Evolutionary conservation across 78 protist genomes (phyloP).

Genomic region (Reticulomyxa filosa): DNA sequence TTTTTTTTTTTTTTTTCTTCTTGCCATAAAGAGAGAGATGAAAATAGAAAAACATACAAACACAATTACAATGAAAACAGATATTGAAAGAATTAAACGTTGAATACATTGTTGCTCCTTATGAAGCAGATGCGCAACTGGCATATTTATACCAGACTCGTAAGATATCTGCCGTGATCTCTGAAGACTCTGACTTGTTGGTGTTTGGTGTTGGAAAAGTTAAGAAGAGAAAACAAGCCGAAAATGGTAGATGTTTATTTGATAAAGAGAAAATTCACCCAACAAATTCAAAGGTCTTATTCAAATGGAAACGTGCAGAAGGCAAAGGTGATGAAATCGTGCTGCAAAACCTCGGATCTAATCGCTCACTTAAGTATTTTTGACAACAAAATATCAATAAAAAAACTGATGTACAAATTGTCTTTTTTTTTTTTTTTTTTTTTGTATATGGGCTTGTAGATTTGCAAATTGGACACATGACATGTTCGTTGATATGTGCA

Average conservation of each 20-base stretch:
- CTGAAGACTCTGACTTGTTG: slow-evolving; percentile 89
- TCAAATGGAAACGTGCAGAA: too few species aligned
- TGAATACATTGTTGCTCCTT: slow-evolving; percentile 83
- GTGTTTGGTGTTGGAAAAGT: slow-evolving; percentile 47
- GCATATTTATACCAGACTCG: slow-evolving; percentile 50
- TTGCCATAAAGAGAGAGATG: neutral
- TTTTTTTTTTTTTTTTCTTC: slow-evolving; percentile 7
- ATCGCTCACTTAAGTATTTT: neutral
- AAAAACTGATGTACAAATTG: neutral
- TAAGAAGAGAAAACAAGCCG: too few species aligned
- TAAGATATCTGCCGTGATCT: slow-evolving; percentile 44
- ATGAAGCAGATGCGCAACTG: slow-evolving; percentile 97
- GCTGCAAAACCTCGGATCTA: neutral
- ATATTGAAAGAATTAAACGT: slow-evolving; percentile 18
- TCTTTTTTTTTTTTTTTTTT: neutral
- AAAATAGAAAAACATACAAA: neutral
- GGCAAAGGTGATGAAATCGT: too few species aligned
- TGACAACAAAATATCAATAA: neutral
- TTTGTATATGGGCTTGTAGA: neutral
- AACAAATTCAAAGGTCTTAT: too few species aligned
- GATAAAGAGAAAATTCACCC: neutral
- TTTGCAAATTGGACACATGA: neutral
- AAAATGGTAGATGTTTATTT: neutral
- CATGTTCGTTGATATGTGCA: slow-evolving; percentile 31
- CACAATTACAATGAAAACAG: neutral